Conservation (phyloP, 331 rosid species). For the Prunus yedoensis region DNA sequence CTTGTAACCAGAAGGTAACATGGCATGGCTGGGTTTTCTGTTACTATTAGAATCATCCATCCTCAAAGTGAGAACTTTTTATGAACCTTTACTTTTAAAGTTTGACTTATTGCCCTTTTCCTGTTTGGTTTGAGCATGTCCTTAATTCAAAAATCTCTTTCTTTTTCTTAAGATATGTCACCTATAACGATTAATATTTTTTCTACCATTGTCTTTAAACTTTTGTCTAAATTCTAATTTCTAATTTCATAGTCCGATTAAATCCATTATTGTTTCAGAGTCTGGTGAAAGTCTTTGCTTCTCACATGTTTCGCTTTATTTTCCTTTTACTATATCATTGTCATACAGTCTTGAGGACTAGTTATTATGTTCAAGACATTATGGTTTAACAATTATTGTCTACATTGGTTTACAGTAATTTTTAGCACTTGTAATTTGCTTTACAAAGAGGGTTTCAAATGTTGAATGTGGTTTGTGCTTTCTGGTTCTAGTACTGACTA, state of each 20-base stretch:
- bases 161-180: no score
- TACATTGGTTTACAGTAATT: not conserved
- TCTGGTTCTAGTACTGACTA: not conserved
- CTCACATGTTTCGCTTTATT: not conserved
- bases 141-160: no score
- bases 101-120: not conserved
- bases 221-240: not conserved
- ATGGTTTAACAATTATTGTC: not conserved
- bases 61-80: not conserved
- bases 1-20: no score
- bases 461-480: not conserved
- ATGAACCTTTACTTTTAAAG: no score
- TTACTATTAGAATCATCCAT: not conserved
- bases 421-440: not conserved
- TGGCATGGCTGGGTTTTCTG: no score
- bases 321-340: not conserved
- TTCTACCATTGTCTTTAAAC: not conserved
- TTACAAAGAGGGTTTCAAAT: not conserved
- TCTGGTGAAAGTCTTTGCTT: not conserved
- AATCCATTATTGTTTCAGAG: not conserved
- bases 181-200: not conserved
- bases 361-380: not conserved
- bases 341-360: not conserved
- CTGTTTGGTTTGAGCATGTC: not conserved
- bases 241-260: not conserved